Evolutionary conservation across 2,329 filamentous ascomycete genomes (phyloP), one percentile per base, ranked within the genome.

Genomic region (Helminthosporium solani): DNA sequence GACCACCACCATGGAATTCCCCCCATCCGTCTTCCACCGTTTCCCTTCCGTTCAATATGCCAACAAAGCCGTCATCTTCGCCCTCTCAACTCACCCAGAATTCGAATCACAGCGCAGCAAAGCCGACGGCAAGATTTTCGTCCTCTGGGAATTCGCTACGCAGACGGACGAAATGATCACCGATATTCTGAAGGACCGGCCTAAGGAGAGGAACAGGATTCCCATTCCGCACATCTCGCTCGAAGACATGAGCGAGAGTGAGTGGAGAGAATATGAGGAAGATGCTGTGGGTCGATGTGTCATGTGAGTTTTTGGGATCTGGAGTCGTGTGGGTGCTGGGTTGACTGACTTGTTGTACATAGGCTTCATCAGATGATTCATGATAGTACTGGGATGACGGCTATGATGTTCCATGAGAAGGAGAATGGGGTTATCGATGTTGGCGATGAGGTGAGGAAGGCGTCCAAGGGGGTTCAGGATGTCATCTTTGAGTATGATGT

Each of bases 141-240:
- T 52, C 44, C 47, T 55, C 47, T 50, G 46, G 34, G 49, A 56
- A 45, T 57, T 53, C 37, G 46, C 54, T 8, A 19, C 19, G 8
- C 45, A 47, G 33, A 56, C 54, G 3, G 40, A 52, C 14, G 50
- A 50, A n/a, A 54, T 54, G 40, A 46, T 57, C 33, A 36, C 49
- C 2, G 36, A 41, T 27, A 38, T 59, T 21, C 14, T 54, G 16
- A 39, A 52, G 31, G 44, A 50, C 28, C 11, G 20, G n/a, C n/a
- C n/a, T n/a, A n/a, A n/a, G n/a, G n/a, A n/a, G n/a, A n/a, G n/a
- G n/a, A n/a, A n/a, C n/a, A n/a, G n/a, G n/a, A n/a, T n/a, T n/a
- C n/a, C n/a, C n/a, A n/a, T n/a, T n/a, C n/a, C n/a, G n/a, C n/a
- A n/a, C n/a, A n/a, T 12, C 34, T 51, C 23, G 21, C 40, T 46